Percentiles rank a stretch among this genome's conserved stretches.
phyloP scores from a whole-genome alignment of 441 rosid genomes.

The Bocquillonia castaneifolia region DNA sequence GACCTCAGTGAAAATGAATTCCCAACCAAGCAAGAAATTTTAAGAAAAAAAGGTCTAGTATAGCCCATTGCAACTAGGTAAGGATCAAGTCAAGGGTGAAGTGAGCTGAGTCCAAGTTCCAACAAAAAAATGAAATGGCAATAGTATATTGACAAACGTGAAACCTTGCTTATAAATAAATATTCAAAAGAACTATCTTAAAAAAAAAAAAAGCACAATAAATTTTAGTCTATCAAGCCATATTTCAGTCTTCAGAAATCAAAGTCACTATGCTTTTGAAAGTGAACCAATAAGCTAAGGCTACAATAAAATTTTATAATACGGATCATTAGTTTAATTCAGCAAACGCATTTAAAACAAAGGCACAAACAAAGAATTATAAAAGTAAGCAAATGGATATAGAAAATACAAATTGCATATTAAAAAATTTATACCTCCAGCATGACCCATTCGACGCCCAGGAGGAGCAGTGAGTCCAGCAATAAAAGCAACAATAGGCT shows the following conservation, averaged over 20 bases:
- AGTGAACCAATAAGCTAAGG: not conserved
- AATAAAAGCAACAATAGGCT: slow-evolving; percentile 93
- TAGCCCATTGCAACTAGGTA: not conserved
- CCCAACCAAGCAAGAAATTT: not conserved
- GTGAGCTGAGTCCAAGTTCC: not conserved
- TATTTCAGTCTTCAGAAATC: not conserved
- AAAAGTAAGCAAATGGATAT: not conserved
- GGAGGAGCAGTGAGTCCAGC: slow-evolving; percentile 99
- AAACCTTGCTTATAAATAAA: not conserved
- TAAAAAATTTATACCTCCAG: slow-evolving; percentile 63
- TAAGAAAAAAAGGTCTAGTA: not conserved
- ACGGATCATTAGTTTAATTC: not conserved
- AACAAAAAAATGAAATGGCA: no score
- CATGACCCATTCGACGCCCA: slow-evolving; percentile 99
- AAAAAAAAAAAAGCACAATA: not conserved
- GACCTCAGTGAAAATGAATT: not conserved
- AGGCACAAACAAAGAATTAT: not conserved
- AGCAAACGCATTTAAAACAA: no score
- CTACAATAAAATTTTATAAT: no score
- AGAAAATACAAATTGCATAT: not conserved
- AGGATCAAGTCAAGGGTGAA: not conserved
- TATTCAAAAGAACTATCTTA: not conserved
- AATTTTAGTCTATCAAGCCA: not conserved
- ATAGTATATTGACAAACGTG: not conserved
- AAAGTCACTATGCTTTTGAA: not conserved